These are phyloP conservation scores for Bruguiera parviflora DNA, from an alignment of 345 rosid species.

Conservation along the genomic window DNA sequence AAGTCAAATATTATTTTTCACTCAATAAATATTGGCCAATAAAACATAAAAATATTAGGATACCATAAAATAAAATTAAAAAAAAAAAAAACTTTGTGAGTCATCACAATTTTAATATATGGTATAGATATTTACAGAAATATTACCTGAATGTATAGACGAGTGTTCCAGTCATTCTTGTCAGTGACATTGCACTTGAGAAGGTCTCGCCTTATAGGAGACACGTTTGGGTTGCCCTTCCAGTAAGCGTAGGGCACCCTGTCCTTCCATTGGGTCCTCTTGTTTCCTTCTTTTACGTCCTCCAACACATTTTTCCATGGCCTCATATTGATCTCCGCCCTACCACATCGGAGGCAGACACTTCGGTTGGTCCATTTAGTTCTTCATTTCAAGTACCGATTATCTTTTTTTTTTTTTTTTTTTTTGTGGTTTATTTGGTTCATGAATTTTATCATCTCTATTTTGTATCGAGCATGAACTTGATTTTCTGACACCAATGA, in stretches of 20 bases:
- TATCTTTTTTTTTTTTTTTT: background rate
- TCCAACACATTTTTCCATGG: slow-evolving; percentile 39
- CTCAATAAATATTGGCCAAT: too few species aligned
- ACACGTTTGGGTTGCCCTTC: slow-evolving; percentile 34
- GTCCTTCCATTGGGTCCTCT: slow-evolving; percentile 37
- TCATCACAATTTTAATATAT: too few species aligned
- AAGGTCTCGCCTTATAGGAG: slow-evolving; percentile 38
- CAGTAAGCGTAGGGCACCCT: slow-evolving; percentile 35
- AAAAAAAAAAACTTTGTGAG: too few species aligned
- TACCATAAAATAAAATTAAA: too few species aligned
- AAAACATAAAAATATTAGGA: too few species aligned
- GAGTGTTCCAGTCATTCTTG: slow-evolving; percentile 24
- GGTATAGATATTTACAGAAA: too few species aligned
- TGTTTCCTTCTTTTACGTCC: slow-evolving; percentile 41
- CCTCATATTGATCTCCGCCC: slow-evolving; percentile 51
- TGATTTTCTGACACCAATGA: too few species aligned
- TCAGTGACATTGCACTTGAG: slow-evolving; percentile 28
- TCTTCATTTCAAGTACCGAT: background rate
- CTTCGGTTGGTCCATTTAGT: background rate
- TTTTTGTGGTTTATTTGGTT: background rate
- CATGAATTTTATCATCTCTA: too few species aligned
- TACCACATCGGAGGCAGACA: background rate
- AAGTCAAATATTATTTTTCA: too few species aligned
- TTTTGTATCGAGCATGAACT: too few species aligned
- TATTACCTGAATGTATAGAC: slow-evolving; percentile 20